Percentiles rank a stretch among this genome's conserved stretches.
These are phyloP conservation scores for Prunus davidiana DNA, from an alignment of 306 rosid species.

Conservation along the genomic window DNA sequence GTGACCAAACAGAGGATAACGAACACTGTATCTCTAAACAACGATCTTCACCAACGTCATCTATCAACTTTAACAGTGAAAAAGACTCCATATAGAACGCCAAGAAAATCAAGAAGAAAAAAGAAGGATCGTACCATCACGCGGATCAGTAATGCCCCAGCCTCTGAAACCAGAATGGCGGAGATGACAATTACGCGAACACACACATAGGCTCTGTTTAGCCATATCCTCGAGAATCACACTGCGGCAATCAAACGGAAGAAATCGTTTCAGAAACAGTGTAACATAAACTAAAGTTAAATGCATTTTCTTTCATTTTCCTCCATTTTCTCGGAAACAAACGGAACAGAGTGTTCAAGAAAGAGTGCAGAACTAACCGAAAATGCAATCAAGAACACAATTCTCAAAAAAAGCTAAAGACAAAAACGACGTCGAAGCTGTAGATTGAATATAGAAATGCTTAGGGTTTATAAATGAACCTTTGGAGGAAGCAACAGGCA, in stretches of 20 bases:
- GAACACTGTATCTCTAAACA: background rate
- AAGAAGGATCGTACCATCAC: constrained; percentile 45
- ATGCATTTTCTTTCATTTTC: constrained; percentile 13
- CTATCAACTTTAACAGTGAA: background rate
- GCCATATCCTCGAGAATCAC: constrained; percentile 39
- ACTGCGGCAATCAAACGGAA: background rate
- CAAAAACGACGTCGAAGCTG: background rate
- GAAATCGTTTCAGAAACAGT: background rate
- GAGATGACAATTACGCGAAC: constrained; percentile 35
- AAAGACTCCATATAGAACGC: background rate
- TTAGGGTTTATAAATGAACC: constrained; percentile 1
- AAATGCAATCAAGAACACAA: constrained; percentile 4
- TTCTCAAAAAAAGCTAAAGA: background rate
- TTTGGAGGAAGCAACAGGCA: background rate
- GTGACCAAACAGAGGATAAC: constrained; percentile 9
- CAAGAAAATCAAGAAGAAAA: constrained; percentile 5
- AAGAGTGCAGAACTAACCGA: background rate
- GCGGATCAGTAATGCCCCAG: constrained; percentile 43
- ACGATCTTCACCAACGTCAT: background rate
- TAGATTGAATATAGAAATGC: background rate
- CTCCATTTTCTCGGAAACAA: constrained; percentile 26
- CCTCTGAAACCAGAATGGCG: constrained; percentile 40
- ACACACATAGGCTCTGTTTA: constrained; percentile 11
- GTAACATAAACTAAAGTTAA: background rate
- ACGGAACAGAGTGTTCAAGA: constrained; percentile 6